These are phyloP conservation scores for Coffea canephora DNA, from an alignment of 257 asterid species.

Conservation along the genomic window DNA sequence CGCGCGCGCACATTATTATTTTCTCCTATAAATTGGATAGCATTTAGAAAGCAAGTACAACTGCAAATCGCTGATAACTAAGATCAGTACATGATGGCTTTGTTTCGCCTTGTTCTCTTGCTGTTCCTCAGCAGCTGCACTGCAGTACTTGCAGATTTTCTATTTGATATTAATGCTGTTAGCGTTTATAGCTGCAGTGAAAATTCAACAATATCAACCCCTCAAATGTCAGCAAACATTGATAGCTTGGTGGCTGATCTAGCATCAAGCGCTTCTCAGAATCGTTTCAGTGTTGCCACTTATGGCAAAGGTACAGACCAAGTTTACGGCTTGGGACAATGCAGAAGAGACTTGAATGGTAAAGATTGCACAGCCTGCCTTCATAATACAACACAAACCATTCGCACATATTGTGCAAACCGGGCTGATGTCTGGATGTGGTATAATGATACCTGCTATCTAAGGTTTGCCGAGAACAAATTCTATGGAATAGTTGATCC, in stretches of 20 bases:
- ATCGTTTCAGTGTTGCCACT: slow-evolving; percentile 47
- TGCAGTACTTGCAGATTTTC: no score
- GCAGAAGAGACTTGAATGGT: slow-evolving; percentile 63
- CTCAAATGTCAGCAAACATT: slow-evolving; percentile 41
- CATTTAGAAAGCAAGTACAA: no score
- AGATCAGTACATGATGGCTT: no score
- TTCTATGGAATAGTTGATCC: slow-evolving; percentile 58
- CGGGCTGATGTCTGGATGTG: slow-evolving; percentile 51
- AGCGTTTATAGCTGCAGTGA: not conserved
- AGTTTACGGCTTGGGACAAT: slow-evolving; percentile 71
- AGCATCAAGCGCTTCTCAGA: slow-evolving; percentile 34
- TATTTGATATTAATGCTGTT: no score
- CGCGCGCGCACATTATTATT: no score
- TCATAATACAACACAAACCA: slow-evolving; percentile 38
- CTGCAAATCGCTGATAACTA: no score
- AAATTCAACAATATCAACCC: slow-evolving; percentile 15
- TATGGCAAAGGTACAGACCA: slow-evolving; percentile 29
- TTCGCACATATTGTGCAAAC: slow-evolving; percentile 37
- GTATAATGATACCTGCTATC: slow-evolving; percentile 57
- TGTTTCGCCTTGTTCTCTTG: no score
- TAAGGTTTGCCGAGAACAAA: slow-evolving; percentile 35
- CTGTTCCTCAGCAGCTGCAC: no score
- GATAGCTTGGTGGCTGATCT: slow-evolving; percentile 34
- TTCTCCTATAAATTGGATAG: no score
- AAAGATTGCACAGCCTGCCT: slow-evolving; percentile 62